Evolutionary conservation across 768 basidiomycete species (phyloP).

Genomic region (Leccinellum luteum): DNA sequence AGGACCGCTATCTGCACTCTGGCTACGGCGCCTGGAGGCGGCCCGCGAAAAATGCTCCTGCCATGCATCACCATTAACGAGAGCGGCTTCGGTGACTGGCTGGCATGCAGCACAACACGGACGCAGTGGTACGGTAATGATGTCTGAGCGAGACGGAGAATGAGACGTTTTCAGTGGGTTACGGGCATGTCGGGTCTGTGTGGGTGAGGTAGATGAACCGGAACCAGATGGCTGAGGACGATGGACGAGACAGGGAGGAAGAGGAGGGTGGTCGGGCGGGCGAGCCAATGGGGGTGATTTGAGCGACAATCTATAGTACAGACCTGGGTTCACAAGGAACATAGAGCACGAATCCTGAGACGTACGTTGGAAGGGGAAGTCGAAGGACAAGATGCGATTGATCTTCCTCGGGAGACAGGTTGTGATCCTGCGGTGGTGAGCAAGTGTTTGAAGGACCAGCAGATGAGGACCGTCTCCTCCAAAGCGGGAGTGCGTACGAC

Average conservation of each 20-base stretch:
- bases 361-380: constrained; percentile 61
- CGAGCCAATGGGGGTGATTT: constrained; percentile 42
- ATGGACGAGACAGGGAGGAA: constrained; percentile 57
- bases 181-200: constrained; percentile 12
- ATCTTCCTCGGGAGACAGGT: constrained; percentile 30
- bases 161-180: constrained; percentile 21
- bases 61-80: constrained; percentile 57
- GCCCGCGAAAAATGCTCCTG: constrained; percentile 61
- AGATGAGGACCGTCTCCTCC: constrained; percentile 41
- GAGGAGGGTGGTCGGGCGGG: constrained; percentile 32
- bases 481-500: constrained; percentile 67
- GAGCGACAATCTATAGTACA: constrained; percentile 39
- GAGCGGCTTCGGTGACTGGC: constrained; percentile 52
- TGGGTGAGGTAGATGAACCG: background rate
- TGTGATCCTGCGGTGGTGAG: constrained; percentile 19
- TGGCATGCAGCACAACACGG: constrained; percentile 69
- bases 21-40: constrained; percentile 56
- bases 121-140: constrained; percentile 62
- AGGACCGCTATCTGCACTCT: constrained; percentile 36
- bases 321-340: background rate
- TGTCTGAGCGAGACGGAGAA: constrained; percentile 38
- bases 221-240: constrained; percentile 31
- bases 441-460: constrained; percentile 17
- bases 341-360: constrained; percentile 8
- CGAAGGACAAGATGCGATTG: constrained; percentile 50